A percentile compares a stretch with the other conserved stretches of the same genome.
These are phyloP conservation scores for Fonsecaea nubica DNA, from an alignment of 2,329 filamentous ascomycete species.

Conservation along the genomic window DNA sequence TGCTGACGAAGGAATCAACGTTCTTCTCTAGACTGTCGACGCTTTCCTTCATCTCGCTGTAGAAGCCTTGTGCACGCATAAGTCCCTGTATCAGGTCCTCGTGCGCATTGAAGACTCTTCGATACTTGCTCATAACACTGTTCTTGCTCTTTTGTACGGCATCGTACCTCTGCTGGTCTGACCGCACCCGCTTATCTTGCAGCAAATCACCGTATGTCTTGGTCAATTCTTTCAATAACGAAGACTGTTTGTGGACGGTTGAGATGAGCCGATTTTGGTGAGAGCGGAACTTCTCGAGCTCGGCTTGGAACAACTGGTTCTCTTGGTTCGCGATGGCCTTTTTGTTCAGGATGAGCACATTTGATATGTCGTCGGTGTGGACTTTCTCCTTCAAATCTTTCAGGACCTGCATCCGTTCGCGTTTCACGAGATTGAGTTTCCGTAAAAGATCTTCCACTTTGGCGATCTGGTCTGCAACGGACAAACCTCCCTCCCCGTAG, in stretches of 20 bases:
- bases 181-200: constrained; percentile 90
- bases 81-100: constrained; percentile 86
- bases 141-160: constrained; percentile 81
- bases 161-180: constrained; percentile 96
- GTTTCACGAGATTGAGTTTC: constrained; percentile 89
- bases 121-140: constrained; percentile 83
- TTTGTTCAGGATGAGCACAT: constrained; percentile 96
- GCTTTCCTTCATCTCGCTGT: constrained; percentile 93
- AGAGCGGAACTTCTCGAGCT: constrained; percentile 95
- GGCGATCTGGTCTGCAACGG: constrained; percentile 86
- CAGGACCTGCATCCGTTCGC: constrained; percentile 86
- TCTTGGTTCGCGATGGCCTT: constrained; percentile 94
- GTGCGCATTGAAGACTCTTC: constrained; percentile 90
- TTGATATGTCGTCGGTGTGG: constrained; percentile 90
- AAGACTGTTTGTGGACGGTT: constrained; percentile 92
- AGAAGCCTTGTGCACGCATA: constrained; percentile 88
- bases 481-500: constrained; percentile 79
- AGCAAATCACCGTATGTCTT: constrained; percentile 83
- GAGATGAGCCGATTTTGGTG: constrained; percentile 91
- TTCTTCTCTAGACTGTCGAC: constrained; percentile 93
- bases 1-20: constrained; percentile 95
- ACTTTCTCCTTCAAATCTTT: constrained; percentile 99
- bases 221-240: constrained; percentile 93
- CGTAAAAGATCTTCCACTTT: constrained; percentile 88
- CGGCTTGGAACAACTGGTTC: constrained; percentile 87